Evolutionary conservation across 495 filamentous ascomycete species (phyloP), one percentile per base, ranked within the genome.

Genomic region (Neurospora tetraspora): DNA sequence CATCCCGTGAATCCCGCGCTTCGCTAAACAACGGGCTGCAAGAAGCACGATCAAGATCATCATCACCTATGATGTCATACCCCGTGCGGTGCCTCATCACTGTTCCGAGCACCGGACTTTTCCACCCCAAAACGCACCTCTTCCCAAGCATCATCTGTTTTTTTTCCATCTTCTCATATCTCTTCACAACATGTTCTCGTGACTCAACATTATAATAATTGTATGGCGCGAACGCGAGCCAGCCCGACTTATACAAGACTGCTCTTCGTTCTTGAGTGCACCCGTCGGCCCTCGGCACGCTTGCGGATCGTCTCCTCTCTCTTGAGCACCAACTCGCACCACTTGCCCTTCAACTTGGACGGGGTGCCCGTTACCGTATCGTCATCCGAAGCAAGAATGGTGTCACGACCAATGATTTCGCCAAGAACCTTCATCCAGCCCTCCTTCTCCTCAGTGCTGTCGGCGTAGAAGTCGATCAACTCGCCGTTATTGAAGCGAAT

Each of bases 401-500:
- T 65, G 71, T 84, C 76, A 86, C 92, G 83, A 75, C 94, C 94
- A 27, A 97, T 90, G 36, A 92, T 90, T 68, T 98, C 92, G 2
- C 86, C 85, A n/a, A 99, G 89, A 18, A 93, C 93, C 74, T 90
- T 90, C 89, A 99, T 95, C 96, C 96, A 99, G 70, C 89, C 92
- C 16, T 96, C 92, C 81, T 99, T 99, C 76, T 93, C 91, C 69
- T 86, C 88, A 2, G 89, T 85, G 42, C 88, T 93, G 80, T 99
- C 96, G 74, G 96, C 96, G 76, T 99, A 99, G 82, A 99, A 99
- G 80, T 99, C 96, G 74, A 99, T 99, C 47, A 95, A 89, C 82
- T 99, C 96, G 69, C 96, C 96, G 78, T 99, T 99, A 73, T 91
- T 94, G 81, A 99, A 99, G 70, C 94, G 93, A 80, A 99, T 95